Evolutionary conservation across 2,329 filamentous ascomycete species (phyloP).

Genomic region (Ceratocystis destructans): DNA sequence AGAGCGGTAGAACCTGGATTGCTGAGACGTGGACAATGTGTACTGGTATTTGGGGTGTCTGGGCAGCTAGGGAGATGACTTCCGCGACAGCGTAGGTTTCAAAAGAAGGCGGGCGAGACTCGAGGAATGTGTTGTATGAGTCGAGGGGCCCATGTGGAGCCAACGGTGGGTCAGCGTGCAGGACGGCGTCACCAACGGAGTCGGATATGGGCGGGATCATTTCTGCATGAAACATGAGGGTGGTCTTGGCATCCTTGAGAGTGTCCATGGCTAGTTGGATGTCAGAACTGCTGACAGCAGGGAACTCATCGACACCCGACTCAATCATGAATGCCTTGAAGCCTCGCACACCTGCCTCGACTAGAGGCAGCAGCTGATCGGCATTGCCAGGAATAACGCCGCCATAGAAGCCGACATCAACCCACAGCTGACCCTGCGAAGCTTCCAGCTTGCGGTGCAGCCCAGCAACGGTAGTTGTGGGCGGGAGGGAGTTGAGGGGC

Average conservation of each 20-base stretch:
- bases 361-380: constrained; percentile 61
- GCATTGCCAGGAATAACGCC: constrained; percentile 86
- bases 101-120: constrained; percentile 75
- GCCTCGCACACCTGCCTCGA: constrained; percentile 74
- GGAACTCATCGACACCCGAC: constrained; percentile 93
- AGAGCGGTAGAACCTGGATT: constrained; percentile 71
- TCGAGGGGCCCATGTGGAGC: constrained; percentile 58
- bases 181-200: constrained; percentile 65
- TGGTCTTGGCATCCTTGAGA: constrained; percentile 68
- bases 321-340: constrained; percentile 98
- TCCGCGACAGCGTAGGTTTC: constrained; percentile 84
- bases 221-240: constrained; percentile 97
- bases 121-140: constrained; percentile 78
- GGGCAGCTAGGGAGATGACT: constrained; percentile 66
- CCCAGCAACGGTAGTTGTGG: constrained; percentile 75
- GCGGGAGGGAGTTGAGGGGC: constrained; percentile 93
- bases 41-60: constrained; percentile 68
- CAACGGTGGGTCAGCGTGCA: constrained; percentile 53
- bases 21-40: constrained; percentile 92
- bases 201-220: constrained; percentile 83
- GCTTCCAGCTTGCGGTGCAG: constrained; percentile 77
- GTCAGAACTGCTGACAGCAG: constrained; percentile 68
- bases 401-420: constrained; percentile 97
- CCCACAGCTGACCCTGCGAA: constrained; percentile 81
- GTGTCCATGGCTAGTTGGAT: constrained; percentile 67